These are phyloP conservation scores for Lactarius akahatsu DNA, from an alignment of 768 basidiomycete species.

Conservation along the genomic window DNA sequence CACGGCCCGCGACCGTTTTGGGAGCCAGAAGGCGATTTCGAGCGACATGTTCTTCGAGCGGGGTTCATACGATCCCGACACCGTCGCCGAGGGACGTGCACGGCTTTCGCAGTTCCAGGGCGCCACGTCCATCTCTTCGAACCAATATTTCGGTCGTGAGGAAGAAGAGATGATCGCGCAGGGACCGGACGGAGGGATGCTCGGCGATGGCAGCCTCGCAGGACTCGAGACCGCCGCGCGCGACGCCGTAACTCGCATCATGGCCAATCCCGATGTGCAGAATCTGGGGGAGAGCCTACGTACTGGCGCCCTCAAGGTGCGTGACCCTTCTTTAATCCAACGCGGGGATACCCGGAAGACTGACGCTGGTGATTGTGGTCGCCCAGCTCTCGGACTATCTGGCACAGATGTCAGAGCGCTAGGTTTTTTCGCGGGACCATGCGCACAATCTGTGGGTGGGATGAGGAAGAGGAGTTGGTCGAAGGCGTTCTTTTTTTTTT, in stretches of 20 bases:
- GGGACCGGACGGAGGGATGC: conserved; percentile 55
- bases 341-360: background rate
- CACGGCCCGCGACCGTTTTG: conserved; percentile 88
- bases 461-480: background rate
- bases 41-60: conserved; percentile 98
- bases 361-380: conserved; percentile 15
- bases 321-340: conserved; percentile 30
- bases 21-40: conserved; percentile 91
- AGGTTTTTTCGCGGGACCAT: background rate
- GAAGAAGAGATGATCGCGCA: conserved; percentile 56
- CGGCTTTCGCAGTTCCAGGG: conserved; percentile 86
- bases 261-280: conserved; percentile 87
- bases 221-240: conserved; percentile 62
- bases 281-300: conserved; percentile 78
- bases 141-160: conserved; percentile 92
- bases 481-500: background rate
- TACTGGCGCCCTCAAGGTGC: conserved; percentile 77
- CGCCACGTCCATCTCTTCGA: conserved; percentile 90
- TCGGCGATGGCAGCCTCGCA: conserved; percentile 51
- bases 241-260: conserved; percentile 69
- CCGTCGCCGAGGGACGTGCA: conserved; percentile 71
- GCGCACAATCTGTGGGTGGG: background rate
- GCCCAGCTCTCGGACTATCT: conserved; percentile 49
- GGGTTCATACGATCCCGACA: conserved; percentile 75
- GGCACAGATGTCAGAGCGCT: conserved; percentile 46